Base-by-base conservation (phyloP, 2,329 filamentous ascomycete genomes). In the Fusarium sp. region DNA sequence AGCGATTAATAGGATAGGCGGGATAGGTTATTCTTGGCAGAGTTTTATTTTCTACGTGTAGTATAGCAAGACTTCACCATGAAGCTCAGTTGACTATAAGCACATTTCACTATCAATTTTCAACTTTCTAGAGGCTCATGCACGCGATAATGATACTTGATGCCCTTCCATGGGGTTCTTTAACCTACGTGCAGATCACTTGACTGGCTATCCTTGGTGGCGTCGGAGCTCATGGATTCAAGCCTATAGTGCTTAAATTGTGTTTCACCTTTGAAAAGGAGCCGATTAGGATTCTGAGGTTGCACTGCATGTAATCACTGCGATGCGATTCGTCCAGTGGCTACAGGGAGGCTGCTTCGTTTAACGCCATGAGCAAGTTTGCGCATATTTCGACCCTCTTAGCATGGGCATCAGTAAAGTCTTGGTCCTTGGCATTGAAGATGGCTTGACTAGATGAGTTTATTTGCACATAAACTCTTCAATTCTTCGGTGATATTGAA, bases 341-440 rank as follows among this genome's bases (percentile, higher is more conserved):
- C 9, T 10, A 25, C 3, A 7, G 4, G 2, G 9, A 19, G 16
- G 11, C 15, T 32, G 15, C 30, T 23, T 23, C 11, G 3, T 13
- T 8, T 5, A 25, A 4, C 18, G 3, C n/a, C 2, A 11, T 38
- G 50, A 28, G 18, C 33, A 37, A 53, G 23, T 53, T 53, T 28
- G 23, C 50, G 23, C 33, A 28, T 38, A 21, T 52, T 21, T 12
- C 10, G 5, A 16, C 18, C 49, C 30, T 33, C 15, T 10, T 7
- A 23, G 23, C 5, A 19, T 33, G 5, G 4, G 9, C 8, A 6
- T 5, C 12, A 2, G 5, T 2, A 18, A 2, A 18, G n/a, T n/a
- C n/a, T 18, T 25, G 5, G 9, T 9, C 16, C 49, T 37, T 37
- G 9, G 49, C 9, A 21, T 2, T 28, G 9, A 25, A 16, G 3